A percentile compares a stretch with the other conserved stretches of the same genome.
Conservation (phyloP, 164 flowering plant genomes). For the Berberis thunbergii region DNA sequence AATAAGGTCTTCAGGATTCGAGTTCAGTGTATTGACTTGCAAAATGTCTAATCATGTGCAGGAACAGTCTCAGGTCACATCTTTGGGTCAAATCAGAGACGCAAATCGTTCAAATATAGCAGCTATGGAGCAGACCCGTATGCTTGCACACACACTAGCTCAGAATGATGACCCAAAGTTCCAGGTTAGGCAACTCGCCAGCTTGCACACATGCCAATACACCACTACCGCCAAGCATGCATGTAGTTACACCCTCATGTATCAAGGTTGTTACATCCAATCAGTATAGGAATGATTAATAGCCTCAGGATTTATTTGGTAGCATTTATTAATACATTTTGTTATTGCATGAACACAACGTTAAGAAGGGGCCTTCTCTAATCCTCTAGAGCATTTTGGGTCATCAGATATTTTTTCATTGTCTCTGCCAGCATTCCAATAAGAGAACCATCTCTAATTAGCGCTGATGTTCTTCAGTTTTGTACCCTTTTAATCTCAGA, state of each 20-base stretch:
- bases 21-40: slow-evolving; percentile 1
- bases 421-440: slow-evolving; percentile 1
- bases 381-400: not conserved
- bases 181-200: slow-evolving; percentile 42
- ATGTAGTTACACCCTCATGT: too few relatives aligned
- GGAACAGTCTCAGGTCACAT: slow-evolving; percentile 61
- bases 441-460: too few relatives aligned
- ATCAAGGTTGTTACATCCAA: too few relatives aligned
- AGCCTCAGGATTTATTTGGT: too few relatives aligned
- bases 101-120: slow-evolving; percentile 44
- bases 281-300: too few relatives aligned
- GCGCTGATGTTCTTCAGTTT: not conserved
- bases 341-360: not conserved
- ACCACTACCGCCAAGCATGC: too few relatives aligned
- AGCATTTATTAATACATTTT: too few relatives aligned
- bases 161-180: slow-evolving; percentile 89
- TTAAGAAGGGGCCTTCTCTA: not conserved
- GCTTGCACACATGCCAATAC: not conserved
- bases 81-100: slow-evolving; percentile 42
- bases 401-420: not conserved
- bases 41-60: slow-evolving; percentile 15
- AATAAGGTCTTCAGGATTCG: not conserved
- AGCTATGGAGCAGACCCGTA: slow-evolving; percentile 89
- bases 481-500: slow-evolving; percentile 32
- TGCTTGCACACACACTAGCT: slow-evolving; percentile 89